Conservation (phyloP, 371 early-diverging fungal genomes). For the Mortierella sp. region DNA sequence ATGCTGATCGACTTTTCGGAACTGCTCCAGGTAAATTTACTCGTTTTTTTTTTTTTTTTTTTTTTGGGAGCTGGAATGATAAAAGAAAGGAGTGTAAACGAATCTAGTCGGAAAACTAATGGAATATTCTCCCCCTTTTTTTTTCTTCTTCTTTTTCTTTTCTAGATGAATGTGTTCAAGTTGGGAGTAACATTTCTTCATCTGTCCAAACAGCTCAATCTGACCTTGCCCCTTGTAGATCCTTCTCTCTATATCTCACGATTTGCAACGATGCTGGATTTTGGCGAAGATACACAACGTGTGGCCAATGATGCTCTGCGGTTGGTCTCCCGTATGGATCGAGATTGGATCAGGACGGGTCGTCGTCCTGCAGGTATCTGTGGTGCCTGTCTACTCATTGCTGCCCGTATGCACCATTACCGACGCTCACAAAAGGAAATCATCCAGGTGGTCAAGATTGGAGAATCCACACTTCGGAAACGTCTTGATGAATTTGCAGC, state of each 20-base stretch:
- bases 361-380: conserved; percentile 99
- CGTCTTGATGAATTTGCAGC: conserved; percentile 90
- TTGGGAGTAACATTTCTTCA: conserved; percentile 95
- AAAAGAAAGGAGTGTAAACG: neutral
- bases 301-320: conserved; percentile 89
- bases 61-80: conserved; percentile 1
- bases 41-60: conserved; percentile 8
- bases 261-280: conserved; percentile 93
- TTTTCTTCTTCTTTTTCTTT: conserved; percentile 6
- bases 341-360: conserved; percentile 98
- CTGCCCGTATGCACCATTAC: conserved; percentile 96
- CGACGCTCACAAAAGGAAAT: conserved; percentile 90
- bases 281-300: conserved; percentile 87
- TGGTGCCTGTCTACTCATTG: conserved; percentile 96
- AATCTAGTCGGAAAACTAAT: neutral
- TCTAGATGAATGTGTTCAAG: conserved; percentile 88
- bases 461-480: conserved; percentile 89
- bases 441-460: conserved; percentile 93
- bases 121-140: neutral
- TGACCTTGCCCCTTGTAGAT: conserved; percentile 92
- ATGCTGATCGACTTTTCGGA: conserved; percentile 99
- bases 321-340: conserved; percentile 95
- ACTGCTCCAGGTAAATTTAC: conserved; percentile 68
- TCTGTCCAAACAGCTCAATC: conserved; percentile 78
- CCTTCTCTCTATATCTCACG: conserved; percentile 96